Evolutionary conservation across 805 yeast genomes (phyloP), one percentile per base, ranked within the genome.

Genomic region (Saturnispora saitoi): DNA sequence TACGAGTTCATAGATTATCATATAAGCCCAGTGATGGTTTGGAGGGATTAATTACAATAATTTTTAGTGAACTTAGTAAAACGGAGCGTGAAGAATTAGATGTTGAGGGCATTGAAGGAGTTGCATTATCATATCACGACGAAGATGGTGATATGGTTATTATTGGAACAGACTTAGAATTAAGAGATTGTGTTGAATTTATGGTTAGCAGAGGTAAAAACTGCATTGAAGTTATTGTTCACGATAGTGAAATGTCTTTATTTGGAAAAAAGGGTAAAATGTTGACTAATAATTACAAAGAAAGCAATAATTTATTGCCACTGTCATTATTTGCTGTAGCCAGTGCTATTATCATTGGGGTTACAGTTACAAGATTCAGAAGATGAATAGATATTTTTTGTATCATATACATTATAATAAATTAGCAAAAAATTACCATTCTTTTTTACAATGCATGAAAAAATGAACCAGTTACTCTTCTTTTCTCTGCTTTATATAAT

Each of bases 131-230:
- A 48, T 87, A 87, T 55, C 62, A 81, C 29, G 96, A 88, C 58
- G 95, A 87, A 58, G 95, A 88, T 58, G 84, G 86, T 12, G 96
- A 88, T 60, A 67, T 83, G 12, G 86, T 88, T 22, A 80, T 87
- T 1, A 77, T 88, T 34, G 83, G 93, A 0, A 75, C 84, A 3
- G 84, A 83, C 57, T 75, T 74, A 56, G 96, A 88, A 59, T 71
- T 88, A 49, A 58, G 70, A 19, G 95, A 87, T 54, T 86, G 95
- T 60, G 78, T 83, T n/a, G 63, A 65, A 45, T 72, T 83, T 38
- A 72, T 82, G 54, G 69, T 68, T 47, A 69, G 64, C 46, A 59
- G 75, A 30, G 68, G 71, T 8, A 62, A 67, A 39, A 81, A 77
- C 36, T 83, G 84, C 62, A 85, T 86, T 8, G 95, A 86, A 56